Evolutionary conservation across 2,329 filamentous ascomycete species (phyloP).

Genomic region (Ophiostoma novo-ulmi): DNA sequence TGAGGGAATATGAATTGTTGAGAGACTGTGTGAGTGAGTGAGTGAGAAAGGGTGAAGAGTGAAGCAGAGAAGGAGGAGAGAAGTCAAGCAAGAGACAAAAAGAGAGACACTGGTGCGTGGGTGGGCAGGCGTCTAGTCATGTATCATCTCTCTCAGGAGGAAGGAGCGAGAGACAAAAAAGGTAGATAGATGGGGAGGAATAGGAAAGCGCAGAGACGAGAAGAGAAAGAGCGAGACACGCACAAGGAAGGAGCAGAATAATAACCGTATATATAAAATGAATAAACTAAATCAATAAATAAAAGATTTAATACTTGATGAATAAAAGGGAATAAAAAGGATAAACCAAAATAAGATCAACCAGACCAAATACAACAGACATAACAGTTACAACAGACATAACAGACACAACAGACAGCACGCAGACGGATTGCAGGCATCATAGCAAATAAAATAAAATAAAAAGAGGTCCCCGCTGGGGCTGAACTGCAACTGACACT

Average conservation of each 20-base stretch:
- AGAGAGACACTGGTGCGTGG: constrained; percentile 13
- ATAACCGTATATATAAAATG: background rate
- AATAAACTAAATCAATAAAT: background rate
- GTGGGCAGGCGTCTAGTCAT: constrained; percentile 25
- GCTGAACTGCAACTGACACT: constrained; percentile 20
- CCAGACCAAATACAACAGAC: background rate
- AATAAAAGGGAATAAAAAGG: background rate
- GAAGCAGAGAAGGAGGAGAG: background rate
- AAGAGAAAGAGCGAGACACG: background rate
- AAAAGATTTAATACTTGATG: background rate
- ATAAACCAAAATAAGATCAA: background rate
- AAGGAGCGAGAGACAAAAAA: constrained; percentile 11
- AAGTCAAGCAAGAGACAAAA: constrained; percentile 2
- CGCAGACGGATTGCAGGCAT: background rate
- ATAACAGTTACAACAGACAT: background rate
- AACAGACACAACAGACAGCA: constrained; percentile 6
- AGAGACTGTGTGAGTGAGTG: background rate
- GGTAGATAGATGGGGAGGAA: background rate
- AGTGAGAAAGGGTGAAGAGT: background rate
- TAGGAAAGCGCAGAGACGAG: background rate
- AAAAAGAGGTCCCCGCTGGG: constrained; percentile 21
- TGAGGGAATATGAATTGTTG: background rate
- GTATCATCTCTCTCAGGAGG: constrained; percentile 19
- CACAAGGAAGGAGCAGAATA: background rate
- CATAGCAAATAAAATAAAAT: constrained; percentile 8